phyloP scores from a whole-genome alignment of 2,329 filamentous ascomycete genomes.

The Botrytis squamosa region DNA sequence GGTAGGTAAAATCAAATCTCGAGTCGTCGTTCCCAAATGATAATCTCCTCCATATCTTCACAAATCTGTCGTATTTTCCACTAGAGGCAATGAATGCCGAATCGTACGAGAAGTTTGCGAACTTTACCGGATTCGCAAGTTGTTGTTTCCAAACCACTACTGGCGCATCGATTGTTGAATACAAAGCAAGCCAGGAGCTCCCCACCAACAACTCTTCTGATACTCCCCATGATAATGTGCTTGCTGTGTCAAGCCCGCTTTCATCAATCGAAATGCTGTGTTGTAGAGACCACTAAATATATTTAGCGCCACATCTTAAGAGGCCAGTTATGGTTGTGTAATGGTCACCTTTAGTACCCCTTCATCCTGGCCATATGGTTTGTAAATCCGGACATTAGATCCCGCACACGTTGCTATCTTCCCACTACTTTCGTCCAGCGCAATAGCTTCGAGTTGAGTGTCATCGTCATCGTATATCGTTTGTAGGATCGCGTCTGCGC shows the following conservation, averaged over 20 bases:
- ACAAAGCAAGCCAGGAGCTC: conserved; percentile 68
- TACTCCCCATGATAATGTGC: conserved; percentile 80
- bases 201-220: conserved; percentile 82
- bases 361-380: conserved; percentile 68
- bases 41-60: conserved; percentile 90
- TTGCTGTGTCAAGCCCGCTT: conserved; percentile 43
- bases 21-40: conserved; percentile 81
- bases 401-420: conserved; percentile 78
- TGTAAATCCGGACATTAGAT: conserved; percentile 70
- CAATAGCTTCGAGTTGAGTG: conserved; percentile 65
- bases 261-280: conserved; percentile 53
- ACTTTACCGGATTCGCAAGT: conserved; percentile 70
- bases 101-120: conserved; percentile 80
- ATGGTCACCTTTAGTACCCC: conserved; percentile 68
- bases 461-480: conserved; percentile 84
- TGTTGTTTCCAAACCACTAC: conserved; percentile 69
- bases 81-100: conserved; percentile 82
- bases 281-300: conserved; percentile 61
- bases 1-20: conserved; percentile 85
- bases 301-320: conserved; percentile 28
- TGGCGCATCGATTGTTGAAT: conserved; percentile 50
- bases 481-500: conserved; percentile 73
- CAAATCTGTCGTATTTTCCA: conserved; percentile 73
- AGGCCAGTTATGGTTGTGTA: conserved; percentile 17
- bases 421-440: conserved; percentile 77